Evolutionary conservation across 2,329 filamentous ascomycete genomes (phyloP), one percentile per base, ranked within the genome.

Genomic region (Cladosporium sp.): DNA sequence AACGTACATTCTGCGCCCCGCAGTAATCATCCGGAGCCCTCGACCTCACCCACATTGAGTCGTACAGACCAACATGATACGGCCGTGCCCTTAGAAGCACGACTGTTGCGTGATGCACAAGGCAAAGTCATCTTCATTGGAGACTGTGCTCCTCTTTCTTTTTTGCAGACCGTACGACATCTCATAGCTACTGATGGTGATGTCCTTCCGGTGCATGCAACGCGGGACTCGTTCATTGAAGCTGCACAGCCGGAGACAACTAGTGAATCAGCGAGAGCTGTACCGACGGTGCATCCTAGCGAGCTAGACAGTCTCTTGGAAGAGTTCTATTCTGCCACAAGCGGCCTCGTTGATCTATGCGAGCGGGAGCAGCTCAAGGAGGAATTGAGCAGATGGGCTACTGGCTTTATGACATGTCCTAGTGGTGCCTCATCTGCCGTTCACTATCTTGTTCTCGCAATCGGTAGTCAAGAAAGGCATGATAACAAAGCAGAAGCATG

Each of bases 61-160:
- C 45, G 59, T 2, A 60, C 61, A 10, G 62, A 62, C 32, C 61
- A 75, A 62, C 64, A 75, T 66, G 65, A 74, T 59, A 74, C 75
- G 2, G 73, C 65, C 0, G 75, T 78, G 5, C 75, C 75, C 9
- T 66, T 75, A 12, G 72, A 76, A 61, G 75, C 75, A 9, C 70
- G 78, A 9, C 74, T 81, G 24, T 70, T 81, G 9, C 77, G 77
- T 22, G 79, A 81, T 61, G 77, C 78, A 0, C 77, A 80, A 60
- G 79, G 79, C 5, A 81, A 80, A 56, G 75, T 79, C 50, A 80
- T 82, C 64, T 82, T 80, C 61, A 77, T 82, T 25, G 79, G 79
- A 13, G 79, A 82, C 58, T 81, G 77, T 36, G 79, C 78, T 34
- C 80, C 78, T 48, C 67, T 81, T 47, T 80, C 79, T 0, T 81